phyloP scores from a whole-genome alignment of 495 filamentous ascomycete genomes.

The Massariosphaeria phaeospora region DNA sequence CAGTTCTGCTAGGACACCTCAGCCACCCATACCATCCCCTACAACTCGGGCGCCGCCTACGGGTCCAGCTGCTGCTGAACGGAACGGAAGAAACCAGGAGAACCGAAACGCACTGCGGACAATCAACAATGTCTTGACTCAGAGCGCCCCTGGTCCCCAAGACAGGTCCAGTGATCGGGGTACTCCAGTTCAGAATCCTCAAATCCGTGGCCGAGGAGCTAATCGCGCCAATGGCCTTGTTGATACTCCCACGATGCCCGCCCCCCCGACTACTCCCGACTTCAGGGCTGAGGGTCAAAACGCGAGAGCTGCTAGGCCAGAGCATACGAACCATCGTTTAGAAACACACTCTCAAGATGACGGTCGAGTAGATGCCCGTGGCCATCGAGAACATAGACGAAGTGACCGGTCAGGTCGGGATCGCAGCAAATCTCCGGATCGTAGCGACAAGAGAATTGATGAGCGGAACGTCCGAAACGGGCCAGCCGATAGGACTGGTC shows the following conservation, averaged over 20 bases:
- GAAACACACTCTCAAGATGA: conserved; percentile 18
- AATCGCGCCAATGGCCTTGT: conserved; percentile 7
- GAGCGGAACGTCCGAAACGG: conserved; percentile 11
- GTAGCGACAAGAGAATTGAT: conserved; percentile 16
- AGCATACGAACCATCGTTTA: conserved; percentile 1
- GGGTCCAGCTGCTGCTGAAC: conserved; percentile 21
- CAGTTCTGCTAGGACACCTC: conserved; percentile 14
- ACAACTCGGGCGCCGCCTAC: conserved; percentile 24
- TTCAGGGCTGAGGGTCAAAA: not conserved
- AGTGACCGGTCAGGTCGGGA: conserved; percentile 19
- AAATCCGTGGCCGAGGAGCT: conserved; percentile 13
- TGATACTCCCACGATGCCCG: conserved; percentile 2
- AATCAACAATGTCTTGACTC: conserved; percentile 7
- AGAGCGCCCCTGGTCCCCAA: conserved; percentile 1
- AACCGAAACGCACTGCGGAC: conserved; percentile 3
- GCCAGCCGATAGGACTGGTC: not conserved
- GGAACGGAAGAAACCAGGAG: conserved; percentile 4
- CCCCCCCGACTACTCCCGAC: conserved; percentile 1
- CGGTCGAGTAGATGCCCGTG: conserved; percentile 19
- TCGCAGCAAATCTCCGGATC: conserved; percentile 22
- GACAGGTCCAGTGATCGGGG: not conserved
- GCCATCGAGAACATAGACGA: conserved; percentile 18
- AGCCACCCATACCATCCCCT: conserved; percentile 14
- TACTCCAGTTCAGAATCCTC: not conserved
- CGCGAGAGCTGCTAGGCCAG: conserved; percentile 1